Conservation (phyloP, 2,329 filamentous ascomycete genomes). For the Sporothrix pseudoabietina region DNA sequence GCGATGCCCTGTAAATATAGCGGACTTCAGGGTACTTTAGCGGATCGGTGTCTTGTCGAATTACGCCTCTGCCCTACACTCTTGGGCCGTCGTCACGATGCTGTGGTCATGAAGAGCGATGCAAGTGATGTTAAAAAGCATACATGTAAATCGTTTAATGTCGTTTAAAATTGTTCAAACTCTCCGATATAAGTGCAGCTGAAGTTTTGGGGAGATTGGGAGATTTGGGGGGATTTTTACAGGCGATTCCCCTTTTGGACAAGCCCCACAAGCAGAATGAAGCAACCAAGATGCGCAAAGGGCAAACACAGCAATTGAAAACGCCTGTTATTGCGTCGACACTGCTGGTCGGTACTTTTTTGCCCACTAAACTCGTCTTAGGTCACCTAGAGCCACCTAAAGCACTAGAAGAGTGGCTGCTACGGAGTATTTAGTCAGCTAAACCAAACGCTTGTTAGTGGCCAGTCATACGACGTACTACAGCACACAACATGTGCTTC, state of each 20-base stretch:
- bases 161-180: background rate
- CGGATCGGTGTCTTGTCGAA: background rate
- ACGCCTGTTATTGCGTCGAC: background rate
- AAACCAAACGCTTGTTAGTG: background rate
- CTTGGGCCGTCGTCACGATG: background rate
- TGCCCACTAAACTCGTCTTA: background rate
- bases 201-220: background rate
- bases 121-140: background rate
- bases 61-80: background rate
- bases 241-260: conserved; percentile 1
- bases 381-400: background rate
- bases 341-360: background rate
- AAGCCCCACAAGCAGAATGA: background rate
- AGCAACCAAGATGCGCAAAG: background rate
- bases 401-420: background rate
- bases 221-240: background rate
- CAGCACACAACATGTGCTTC: background rate
- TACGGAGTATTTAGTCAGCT: background rate
- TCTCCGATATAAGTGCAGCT: background rate
- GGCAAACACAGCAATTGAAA: background rate
- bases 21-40: background rate
- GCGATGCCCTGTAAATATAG: background rate
- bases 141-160: background rate
- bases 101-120: background rate
- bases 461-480: background rate